A percentile compares a stretch with the other conserved stretches of the same genome.
phyloP scores from a whole-genome alignment of 2,329 filamentous ascomycete species.

The Lomentospora prolificans region DNA sequence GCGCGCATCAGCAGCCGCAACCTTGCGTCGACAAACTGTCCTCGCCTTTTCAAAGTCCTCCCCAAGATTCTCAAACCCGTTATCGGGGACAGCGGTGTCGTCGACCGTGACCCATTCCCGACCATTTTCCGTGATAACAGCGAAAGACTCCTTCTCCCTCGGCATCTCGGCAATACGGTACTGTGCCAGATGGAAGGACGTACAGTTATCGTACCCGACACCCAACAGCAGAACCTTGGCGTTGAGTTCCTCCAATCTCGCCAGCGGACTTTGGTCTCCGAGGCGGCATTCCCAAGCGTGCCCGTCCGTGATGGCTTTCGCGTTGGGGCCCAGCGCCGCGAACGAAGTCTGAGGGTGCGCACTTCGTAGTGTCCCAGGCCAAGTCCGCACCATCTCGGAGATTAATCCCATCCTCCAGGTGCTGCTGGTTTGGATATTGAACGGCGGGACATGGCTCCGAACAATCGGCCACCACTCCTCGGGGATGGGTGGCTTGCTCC shows the following conservation, averaged over 20 bases:
- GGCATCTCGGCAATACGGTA: constrained; percentile 7
- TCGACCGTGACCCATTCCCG: constrained; percentile 12
- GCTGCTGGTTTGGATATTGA: constrained; percentile 6
- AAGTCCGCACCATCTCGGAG: constrained; percentile 11
- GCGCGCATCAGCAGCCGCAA: neutral
- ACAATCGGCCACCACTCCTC: constrained; percentile 12
- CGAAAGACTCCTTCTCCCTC: constrained; percentile 10
- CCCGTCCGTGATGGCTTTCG: neutral
- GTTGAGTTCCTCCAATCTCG: neutral
- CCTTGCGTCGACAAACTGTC: neutral
- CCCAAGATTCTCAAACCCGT: constrained; percentile 9
- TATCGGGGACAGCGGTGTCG: constrained; percentile 5
- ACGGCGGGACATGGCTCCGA: constrained; percentile 11
- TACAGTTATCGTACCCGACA: constrained; percentile 9
- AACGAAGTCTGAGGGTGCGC: constrained; percentile 14
- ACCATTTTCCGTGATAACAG: constrained; percentile 8
- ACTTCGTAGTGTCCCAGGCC: constrained; percentile 12
- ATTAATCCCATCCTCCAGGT: constrained; percentile 11
- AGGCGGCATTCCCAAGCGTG: constrained; percentile 8
- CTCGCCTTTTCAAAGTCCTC: neutral
- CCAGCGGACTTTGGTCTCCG: constrained; percentile 6
- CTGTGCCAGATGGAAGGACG: constrained; percentile 12
- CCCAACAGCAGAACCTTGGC: neutral
- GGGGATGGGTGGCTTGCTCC: constrained; percentile 12
- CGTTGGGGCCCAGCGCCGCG: constrained; percentile 10